Percentiles rank a stretch among this genome's conserved stretches.
These are phyloP conservation scores for Xylariaceae sp. DNA, from an alignment of 2,329 filamentous ascomycete species.

Conservation along the genomic window DNA sequence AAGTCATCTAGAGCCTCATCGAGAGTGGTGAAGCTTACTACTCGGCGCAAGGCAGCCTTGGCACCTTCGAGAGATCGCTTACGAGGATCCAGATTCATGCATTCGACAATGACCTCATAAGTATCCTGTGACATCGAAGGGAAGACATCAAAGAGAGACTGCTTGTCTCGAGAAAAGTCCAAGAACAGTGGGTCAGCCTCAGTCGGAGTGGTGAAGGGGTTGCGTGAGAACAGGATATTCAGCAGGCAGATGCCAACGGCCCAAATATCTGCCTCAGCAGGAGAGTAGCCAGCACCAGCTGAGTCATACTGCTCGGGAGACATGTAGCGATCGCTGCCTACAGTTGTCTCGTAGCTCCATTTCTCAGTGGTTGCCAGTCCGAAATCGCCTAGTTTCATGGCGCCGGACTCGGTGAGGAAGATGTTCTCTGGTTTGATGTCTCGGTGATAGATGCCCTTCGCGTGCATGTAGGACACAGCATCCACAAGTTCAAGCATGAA, in stretches of 20 bases:
- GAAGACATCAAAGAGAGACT: slow-evolving; percentile 96
- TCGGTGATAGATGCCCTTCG: slow-evolving; percentile 87
- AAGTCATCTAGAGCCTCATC: slow-evolving; percentile 93
- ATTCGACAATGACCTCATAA: slow-evolving; percentile 86
- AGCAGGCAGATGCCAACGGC: slow-evolving; percentile 93
- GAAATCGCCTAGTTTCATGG: slow-evolving; percentile 96
- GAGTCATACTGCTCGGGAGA: slow-evolving; percentile 97
- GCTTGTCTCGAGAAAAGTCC: slow-evolving; percentile 89
- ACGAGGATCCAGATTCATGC: slow-evolving; percentile 83
- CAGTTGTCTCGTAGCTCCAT: slow-evolving; percentile 89
- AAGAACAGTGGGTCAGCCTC: slow-evolving; percentile 88
- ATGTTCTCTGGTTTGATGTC: slow-evolving; percentile 99
- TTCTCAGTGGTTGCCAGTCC: slow-evolving; percentile 84
- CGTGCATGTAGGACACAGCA: slow-evolving; percentile 86
- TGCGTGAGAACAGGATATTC: slow-evolving; percentile 94
- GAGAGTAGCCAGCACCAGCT: slow-evolving; percentile 80
- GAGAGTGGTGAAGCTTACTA: slow-evolving; percentile 87
- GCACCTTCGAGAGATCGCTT: slow-evolving; percentile 79
- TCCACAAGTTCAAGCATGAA: slow-evolving; percentile 95
- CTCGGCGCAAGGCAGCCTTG: slow-evolving; percentile 72
- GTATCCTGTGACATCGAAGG: slow-evolving; percentile 98
- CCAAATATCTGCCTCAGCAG: slow-evolving; percentile 93
- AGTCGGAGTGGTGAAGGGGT: slow-evolving; percentile 88
- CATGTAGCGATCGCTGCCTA: slow-evolving; percentile 99
- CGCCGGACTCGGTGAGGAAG: slow-evolving; percentile 79